Percentiles rank a stretch among this genome's conserved stretches.
Conservation (phyloP, 1,139 yeast genomes). For the Hansenula sp. region DNA sequence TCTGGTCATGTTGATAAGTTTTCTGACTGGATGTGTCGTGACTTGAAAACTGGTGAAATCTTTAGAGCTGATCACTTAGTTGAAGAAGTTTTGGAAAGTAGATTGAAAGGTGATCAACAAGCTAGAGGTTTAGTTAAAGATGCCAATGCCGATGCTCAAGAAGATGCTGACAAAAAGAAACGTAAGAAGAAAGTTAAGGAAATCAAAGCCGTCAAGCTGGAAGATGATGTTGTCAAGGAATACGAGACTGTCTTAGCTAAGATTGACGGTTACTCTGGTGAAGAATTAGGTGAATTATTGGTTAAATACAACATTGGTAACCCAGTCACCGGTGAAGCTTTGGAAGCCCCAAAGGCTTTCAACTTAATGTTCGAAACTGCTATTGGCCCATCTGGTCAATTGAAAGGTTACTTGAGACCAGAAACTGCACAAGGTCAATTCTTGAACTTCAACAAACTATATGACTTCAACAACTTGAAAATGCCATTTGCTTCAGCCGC, state of each 20-base stretch:
- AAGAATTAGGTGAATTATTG: slow-evolving; percentile 86
- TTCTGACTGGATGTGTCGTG: slow-evolving; percentile 99
- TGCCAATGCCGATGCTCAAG: slow-evolving; percentile 59
- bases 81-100: slow-evolving; percentile 93
- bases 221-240: slow-evolving; percentile 72
- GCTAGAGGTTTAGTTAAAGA: slow-evolving; percentile 80
- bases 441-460: slow-evolving; percentile 86
- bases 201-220: slow-evolving; percentile 82
- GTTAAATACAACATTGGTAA: slow-evolving; percentile 76
- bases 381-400: slow-evolving; percentile 96
- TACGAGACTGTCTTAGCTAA: slow-evolving; percentile 85
- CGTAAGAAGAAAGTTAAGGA: slow-evolving; percentile 97
- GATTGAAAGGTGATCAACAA: slow-evolving; percentile 93
- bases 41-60: slow-evolving; percentile 92
- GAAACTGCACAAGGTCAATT: slow-evolving; percentile 99
- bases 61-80: slow-evolving; percentile 98
- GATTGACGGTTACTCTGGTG: slow-evolving; percentile 95
- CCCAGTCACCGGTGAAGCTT: slow-evolving; percentile 83
- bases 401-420: slow-evolving; percentile 95
- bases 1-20: slow-evolving; percentile 99
- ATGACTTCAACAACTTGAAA: slow-evolving; percentile 91
- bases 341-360: slow-evolving; percentile 92
- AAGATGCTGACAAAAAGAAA: slow-evolving; percentile 69
- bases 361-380: slow-evolving; percentile 99
- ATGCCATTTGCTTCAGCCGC: slow-evolving; percentile 99